Base-by-base conservation (phyloP, 805 yeast species). In the Dipodascus geniculatus region DNA sequence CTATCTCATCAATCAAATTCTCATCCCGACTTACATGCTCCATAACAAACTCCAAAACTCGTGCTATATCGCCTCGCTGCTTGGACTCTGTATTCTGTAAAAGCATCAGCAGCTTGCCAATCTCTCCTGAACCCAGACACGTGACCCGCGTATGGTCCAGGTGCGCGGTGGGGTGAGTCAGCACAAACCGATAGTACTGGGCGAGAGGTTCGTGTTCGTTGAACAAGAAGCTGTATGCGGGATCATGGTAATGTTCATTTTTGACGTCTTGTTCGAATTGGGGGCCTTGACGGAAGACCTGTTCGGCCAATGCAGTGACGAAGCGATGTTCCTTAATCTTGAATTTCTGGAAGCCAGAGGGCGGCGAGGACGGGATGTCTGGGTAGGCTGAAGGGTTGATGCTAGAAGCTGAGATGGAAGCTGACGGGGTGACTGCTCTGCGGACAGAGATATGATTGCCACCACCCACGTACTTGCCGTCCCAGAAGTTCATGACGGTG, bases 31-130 rank as follows among this genome's bases (percentile, higher is more conserved):
- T 42, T 14, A 57, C 56, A 38, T 63, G 57, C 20, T 56, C 58
- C 17, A 64, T 52, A 14, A 63, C 65, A 57, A 64, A 64, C 23
- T 61, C 67, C 63, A 61, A 63, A 16, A 62, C 57, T 11, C 67
- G 54, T 8, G 68, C 68, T 16, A 64, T 61, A 3, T 63, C 54
- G 6, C 65, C 67, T 22, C 68, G 56, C 9, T 63, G 55, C 51
- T 53, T 51, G 22, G 64, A 55, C 44, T 38, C 44, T 38, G 44
- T 54, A 51, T 61, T 58, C 52, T 57, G 61, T 23, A 63, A 54
- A 19, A 64, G 60, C 22, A 63, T 50, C 23, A 51, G 52, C 49
- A 64, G 53, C 48, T 63, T 66, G 22, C 53, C 49, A 31, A 49
- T 33, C 14, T 48, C 49, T 16, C 56, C 23, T 9, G 53, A 42